A percentile compares a stretch with the other conserved stretches of the same genome.
phyloP scores from a whole-genome alignment of 768 basidiomycete genomes.

The Termitomyces sp. region DNA sequence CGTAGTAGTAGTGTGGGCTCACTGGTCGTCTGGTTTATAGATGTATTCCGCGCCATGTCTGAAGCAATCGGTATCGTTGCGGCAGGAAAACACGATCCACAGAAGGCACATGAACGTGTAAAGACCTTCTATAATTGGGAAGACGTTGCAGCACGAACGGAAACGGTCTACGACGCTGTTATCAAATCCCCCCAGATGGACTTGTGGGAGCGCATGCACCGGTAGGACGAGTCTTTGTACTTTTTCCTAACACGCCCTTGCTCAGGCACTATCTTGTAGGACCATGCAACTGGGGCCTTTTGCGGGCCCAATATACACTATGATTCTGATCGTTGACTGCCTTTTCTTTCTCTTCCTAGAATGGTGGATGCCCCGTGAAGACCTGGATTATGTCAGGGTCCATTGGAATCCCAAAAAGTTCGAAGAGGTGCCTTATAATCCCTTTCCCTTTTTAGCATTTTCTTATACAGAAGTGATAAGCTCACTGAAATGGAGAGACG shows the following conservation, averaged over 20 bases:
- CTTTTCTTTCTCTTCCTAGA: constrained; percentile 84
- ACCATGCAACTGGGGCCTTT: constrained; percentile 77
- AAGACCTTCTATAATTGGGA: constrained; percentile 86
- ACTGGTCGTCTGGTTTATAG: constrained; percentile 30
- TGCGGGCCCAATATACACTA: constrained; percentile 82
- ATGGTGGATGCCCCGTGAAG: constrained; percentile 73
- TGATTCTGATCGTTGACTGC: constrained; percentile 86
- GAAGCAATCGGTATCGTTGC: constrained; percentile 72
- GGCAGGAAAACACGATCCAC: constrained; percentile 66
- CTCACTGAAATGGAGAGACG: constrained; percentile 2
- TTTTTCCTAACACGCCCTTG: not conserved
- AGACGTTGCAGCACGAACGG: constrained; percentile 74
- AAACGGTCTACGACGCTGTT: constrained; percentile 73
- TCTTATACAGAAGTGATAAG: not conserved
- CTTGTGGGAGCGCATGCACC: constrained; percentile 71
- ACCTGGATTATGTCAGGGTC: constrained; percentile 67
- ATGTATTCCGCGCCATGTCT: constrained; percentile 78
- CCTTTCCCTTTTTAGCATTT: not conserved
- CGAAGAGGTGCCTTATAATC: constrained; percentile 22
- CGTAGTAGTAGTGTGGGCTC: not conserved
- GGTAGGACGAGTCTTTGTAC: constrained; percentile 36
- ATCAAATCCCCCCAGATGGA: constrained; percentile 55
- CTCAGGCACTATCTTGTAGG: constrained; percentile 24
- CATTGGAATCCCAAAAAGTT: constrained; percentile 53
- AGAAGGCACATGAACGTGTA: constrained; percentile 70